Percentiles rank a stretch among this genome's conserved stretches.
These are phyloP conservation scores for Colletotrichum acutatum DNA, from an alignment of 2,329 filamentous ascomycete species.

Conservation along the genomic window DNA sequence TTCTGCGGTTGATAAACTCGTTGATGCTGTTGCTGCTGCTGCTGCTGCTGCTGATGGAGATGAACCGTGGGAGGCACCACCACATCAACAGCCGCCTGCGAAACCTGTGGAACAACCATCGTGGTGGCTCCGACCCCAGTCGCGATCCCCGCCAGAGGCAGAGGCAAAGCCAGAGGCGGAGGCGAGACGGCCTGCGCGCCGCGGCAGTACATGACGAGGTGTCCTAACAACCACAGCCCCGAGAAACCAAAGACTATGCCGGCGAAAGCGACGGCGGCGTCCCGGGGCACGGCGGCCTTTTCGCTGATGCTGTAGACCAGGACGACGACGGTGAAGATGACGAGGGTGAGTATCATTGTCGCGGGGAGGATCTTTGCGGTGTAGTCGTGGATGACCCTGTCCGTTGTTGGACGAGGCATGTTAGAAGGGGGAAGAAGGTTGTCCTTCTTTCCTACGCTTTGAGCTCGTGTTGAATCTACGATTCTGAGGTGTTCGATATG, in stretches of 20 bases:
- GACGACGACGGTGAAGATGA: constrained; percentile 22
- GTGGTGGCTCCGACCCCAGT: background rate
- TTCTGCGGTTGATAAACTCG: background rate
- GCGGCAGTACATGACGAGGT: constrained; percentile 20
- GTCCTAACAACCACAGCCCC: constrained; percentile 18
- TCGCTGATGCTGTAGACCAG: constrained; percentile 27
- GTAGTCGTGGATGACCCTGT: constrained; percentile 23
- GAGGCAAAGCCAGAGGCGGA: background rate
- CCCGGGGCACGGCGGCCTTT: constrained; percentile 10
- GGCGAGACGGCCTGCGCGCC: background rate
- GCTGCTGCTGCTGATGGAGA: background rate
- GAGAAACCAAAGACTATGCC: constrained; percentile 13
- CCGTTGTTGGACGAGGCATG: constrained; percentile 9
- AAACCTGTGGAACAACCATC: background rate
- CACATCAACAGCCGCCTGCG: background rate
- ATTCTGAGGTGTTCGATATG: background rate
- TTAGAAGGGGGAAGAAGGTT: too few species aligned
- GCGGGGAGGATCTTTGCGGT: constrained; percentile 18
- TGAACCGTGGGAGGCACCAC: background rate
- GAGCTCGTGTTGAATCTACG: background rate
- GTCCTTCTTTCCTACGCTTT: background rate
- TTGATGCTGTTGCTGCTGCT: background rate
- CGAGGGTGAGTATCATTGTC: constrained; percentile 14
- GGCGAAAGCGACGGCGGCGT: constrained; percentile 1
- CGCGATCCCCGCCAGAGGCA: background rate